Evolutionary conservation across 2,329 filamentous ascomycete species (phyloP), one percentile per base, ranked within the genome.

Genomic region (Elsinoe fawcettii): DNA sequence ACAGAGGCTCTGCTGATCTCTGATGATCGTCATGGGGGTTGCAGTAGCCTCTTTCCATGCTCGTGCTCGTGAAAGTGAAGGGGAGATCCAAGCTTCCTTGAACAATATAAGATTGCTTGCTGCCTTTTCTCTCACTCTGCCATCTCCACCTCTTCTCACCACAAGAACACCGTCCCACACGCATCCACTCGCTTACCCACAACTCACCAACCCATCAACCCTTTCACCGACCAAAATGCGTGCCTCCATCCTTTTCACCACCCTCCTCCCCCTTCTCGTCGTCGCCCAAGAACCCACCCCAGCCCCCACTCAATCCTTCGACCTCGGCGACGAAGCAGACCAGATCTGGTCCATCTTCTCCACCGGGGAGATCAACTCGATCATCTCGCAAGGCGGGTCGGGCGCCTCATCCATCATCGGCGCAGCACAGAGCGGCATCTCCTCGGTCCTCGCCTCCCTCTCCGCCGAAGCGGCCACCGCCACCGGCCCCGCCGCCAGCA

Each of bases 181-280:
- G n/a, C n/a, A n/a, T n/a, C n/a, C 27, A 30, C 27, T 30, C 27
- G 27, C 27, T n/a, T n/a, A 30, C 27, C 14, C 4, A 30, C 22
- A 27, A 30, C 2, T 47, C 44, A 47, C 44, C 44, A 47, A 6
- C 43, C 16, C 16, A n/a, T n/a, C 16, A n/a, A 23, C 23, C 18
- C 7, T 9, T 27, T 20, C 9, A 44, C 54, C 22, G 30, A 9
- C 43, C 22, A 49, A 22, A 6, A 56, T 56, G 54, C 54, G 54
- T 41, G 23, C 43, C 54, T 14, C 53, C 25, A 8, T 49, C 43
- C 20, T 47, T 27, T 39, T 56, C 39, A 36, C 27, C 39, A 16
- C 51, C 9, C 20, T 41, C 54, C 54, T 56, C 41, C 54, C 54
- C 43, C 43, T 56, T 41, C 39, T 56, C 39, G 43, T 46, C 41